A percentile compares a stretch with the other conserved stretches of the same genome.
phyloP scores from a whole-genome alignment of 2,329 filamentous ascomycete species.

The Verticillium tricorpus region DNA sequence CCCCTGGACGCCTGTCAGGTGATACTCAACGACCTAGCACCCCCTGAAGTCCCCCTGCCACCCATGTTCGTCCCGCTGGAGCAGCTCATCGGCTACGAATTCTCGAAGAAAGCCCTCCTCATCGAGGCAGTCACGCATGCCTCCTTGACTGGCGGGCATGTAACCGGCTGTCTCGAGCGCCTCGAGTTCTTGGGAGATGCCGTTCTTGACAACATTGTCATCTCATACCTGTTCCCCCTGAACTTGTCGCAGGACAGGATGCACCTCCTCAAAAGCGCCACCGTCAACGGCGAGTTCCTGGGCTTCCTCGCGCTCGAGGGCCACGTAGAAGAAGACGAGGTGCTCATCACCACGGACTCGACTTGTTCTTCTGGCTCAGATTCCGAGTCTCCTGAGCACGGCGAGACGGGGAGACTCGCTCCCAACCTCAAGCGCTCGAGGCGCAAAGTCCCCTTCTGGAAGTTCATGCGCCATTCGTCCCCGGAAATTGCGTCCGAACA shows the following conservation, averaged over 20 bases:
- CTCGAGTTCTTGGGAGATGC: conserved; percentile 88
- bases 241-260: conserved; percentile 51
- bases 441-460: conserved; percentile 51
- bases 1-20: conserved; percentile 34
- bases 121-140: conserved; percentile 78
- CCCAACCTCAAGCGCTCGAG: conserved; percentile 9
- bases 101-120: conserved; percentile 63
- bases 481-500: conserved; percentile 43
- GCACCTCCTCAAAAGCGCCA: conserved; percentile 69
- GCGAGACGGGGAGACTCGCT: neutral
- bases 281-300: conserved; percentile 78
- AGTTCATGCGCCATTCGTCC: conserved; percentile 61
- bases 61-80: conserved; percentile 50
- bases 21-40: conserved; percentile 38
- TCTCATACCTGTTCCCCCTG: conserved; percentile 52
- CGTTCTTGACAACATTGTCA: conserved; percentile 74
- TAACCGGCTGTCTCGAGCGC: conserved; percentile 57
- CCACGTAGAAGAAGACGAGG: conserved; percentile 18
- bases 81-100: conserved; percentile 64
- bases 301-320: conserved; percentile 68
- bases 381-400: neutral
- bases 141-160: conserved; percentile 45
- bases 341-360: neutral
- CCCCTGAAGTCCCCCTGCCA: conserved; percentile 28
- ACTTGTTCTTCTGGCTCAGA: neutral